A percentile compares a stretch with the other conserved stretches of the same genome.
phyloP scores from a whole-genome alignment of 2,329 filamentous ascomycete species.

The Sporothrix variecibatus region DNA sequence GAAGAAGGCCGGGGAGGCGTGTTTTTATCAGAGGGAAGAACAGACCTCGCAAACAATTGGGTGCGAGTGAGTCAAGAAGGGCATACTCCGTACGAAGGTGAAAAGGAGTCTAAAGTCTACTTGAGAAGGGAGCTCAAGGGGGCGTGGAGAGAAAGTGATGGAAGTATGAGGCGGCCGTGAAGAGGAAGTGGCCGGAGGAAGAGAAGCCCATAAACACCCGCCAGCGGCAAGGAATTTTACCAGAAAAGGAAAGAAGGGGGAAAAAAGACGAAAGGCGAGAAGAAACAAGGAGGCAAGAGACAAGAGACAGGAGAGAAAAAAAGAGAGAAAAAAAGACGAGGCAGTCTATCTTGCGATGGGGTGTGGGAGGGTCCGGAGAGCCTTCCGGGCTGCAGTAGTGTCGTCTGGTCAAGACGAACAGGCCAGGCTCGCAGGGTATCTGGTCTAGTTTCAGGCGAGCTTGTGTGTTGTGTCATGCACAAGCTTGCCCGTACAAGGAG shows the following conservation, averaged over 20 bases:
- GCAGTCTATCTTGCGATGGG: background rate
- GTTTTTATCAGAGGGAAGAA: background rate
- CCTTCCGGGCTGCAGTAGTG: constrained; percentile 10
- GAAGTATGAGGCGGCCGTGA: background rate
- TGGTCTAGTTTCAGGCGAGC: background rate
- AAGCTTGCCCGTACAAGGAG: background rate
- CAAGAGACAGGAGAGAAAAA: background rate
- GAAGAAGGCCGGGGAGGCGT: background rate
- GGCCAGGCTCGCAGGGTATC: background rate
- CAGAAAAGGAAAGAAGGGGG: background rate
- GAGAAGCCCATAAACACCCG: background rate
- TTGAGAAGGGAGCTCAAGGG: background rate
- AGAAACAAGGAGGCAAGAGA: background rate
- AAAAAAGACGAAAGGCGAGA: background rate
- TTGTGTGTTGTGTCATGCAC: background rate
- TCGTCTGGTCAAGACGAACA: background rate
- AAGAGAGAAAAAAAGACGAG: background rate
- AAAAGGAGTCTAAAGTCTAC: background rate
- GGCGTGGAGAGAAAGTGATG: background rate
- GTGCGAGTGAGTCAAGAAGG: background rate
- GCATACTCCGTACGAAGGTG: background rate
- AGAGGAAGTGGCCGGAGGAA: background rate
- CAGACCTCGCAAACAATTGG: background rate
- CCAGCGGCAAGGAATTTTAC: background rate
- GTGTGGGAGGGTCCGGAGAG: constrained; percentile 16